phyloP scores from a whole-genome alignment of 1,284 basidiomycete genomes.

The Irpex rosettiformis region DNA sequence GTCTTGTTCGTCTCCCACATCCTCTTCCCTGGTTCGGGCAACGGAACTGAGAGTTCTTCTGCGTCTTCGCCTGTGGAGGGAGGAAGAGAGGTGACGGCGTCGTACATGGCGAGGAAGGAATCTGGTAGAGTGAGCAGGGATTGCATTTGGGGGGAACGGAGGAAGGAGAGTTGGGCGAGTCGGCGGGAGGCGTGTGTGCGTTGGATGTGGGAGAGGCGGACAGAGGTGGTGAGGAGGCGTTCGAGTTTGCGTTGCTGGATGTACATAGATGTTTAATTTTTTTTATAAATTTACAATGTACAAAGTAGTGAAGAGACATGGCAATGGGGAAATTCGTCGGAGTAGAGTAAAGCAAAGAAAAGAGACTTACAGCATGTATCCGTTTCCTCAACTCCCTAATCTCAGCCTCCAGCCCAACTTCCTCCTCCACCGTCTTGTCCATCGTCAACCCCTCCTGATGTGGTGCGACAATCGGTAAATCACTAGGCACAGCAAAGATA shows the following conservation, averaged over 20 bases:
- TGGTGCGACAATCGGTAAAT: constrained; percentile 64
- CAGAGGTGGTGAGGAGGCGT: constrained; percentile 45
- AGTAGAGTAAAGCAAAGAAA: not conserved
- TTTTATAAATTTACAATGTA: too few relatives aligned
- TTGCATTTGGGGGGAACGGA: constrained; percentile 34
- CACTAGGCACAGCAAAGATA: constrained; percentile 65
- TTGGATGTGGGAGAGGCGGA: constrained; percentile 42
- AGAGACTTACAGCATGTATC: constrained; percentile 54
- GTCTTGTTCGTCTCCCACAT: constrained; percentile 66
- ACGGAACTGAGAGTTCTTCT: constrained; percentile 32
- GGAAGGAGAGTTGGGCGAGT: constrained; percentile 42
- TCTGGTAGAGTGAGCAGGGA: constrained; percentile 22
- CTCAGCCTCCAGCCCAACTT: constrained; percentile 44
- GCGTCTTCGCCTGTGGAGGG: constrained; percentile 41
- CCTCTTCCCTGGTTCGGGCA: constrained; percentile 59
- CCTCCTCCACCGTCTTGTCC: constrained; percentile 43
- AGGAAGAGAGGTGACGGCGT: constrained; percentile 46
- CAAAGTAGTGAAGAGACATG: too few relatives aligned
- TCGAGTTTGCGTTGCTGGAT: constrained; percentile 62
- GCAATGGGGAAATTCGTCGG: too few relatives aligned
- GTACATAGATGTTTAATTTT: too few relatives aligned
- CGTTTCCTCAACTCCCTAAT: constrained; percentile 53
- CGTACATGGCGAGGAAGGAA: constrained; percentile 37
- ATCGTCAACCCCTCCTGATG: constrained; percentile 63
- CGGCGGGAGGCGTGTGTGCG: constrained; percentile 41